Percentiles rank a stretch among this genome's conserved stretches.
Evolutionary conservation across 2,329 filamentous ascomycete genomes (phyloP).

Genomic region (Lomentospora prolificans): DNA sequence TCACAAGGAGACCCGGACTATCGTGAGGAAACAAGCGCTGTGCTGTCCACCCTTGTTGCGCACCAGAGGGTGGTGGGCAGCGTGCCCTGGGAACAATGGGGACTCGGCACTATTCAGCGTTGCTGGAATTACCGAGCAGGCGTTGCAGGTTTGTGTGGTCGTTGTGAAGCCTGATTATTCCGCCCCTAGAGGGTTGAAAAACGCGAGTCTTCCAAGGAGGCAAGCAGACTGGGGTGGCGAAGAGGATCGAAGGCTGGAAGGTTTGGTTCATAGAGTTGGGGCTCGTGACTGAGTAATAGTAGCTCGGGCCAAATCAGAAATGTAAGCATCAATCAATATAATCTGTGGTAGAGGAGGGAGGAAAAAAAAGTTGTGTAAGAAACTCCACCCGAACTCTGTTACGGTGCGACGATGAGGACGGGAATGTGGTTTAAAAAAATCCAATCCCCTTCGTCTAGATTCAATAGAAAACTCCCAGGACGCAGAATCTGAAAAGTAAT

Average conservation of each 20-base stretch:
- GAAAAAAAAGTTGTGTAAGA: background rate
- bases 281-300: background rate
- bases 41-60: background rate
- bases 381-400: background rate
- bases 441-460: background rate
- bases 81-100: background rate
- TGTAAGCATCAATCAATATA: background rate
- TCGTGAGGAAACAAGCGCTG: background rate
- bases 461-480: background rate
- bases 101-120: background rate
- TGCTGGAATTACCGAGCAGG: background rate
- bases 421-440: background rate
- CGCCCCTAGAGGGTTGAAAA: background rate
- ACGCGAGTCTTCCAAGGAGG: background rate
- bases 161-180: background rate
- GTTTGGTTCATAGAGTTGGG: background rate
- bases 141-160: background rate
- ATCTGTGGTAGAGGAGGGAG: background rate
- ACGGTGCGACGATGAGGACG: background rate
- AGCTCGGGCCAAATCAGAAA: background rate
- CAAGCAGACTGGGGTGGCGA: background rate
- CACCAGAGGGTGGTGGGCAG: conserved; percentile 3
- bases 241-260: background rate
- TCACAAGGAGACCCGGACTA: conserved; percentile 1
- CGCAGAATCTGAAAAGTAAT: background rate